Evolutionary conservation across 2,329 filamentous ascomycete species (phyloP), one percentile per base, ranked within the genome.

Genomic region (Zymoseptoria crescenta): DNA sequence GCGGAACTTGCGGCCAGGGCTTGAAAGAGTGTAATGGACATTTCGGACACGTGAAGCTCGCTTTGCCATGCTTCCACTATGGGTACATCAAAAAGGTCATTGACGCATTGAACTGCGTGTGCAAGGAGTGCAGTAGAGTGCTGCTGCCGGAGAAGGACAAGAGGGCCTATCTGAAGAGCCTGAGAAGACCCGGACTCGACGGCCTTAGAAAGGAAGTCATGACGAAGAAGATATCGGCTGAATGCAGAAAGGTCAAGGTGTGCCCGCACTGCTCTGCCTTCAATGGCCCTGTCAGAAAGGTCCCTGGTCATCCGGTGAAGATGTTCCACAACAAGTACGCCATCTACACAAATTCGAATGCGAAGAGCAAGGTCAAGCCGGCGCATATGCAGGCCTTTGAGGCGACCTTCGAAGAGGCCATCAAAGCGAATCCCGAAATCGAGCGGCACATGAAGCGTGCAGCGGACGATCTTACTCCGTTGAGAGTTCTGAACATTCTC

Each of bases 81-180:
- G 94, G 94, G 45, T 99, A 96, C 72, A 83, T 99, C 68, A 94
- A 91, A 72, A 91, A 95, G 73, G 91, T 94, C 64, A 93, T 96
- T 71, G 87, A 87, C 51, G 92, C 96, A 58, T 81, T 99, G 24
- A 92, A 97, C 73, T 88, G 94, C 70, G 95, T 99, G 65, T 99
- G 94, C 85, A 99, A 96, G 73, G 79, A 92, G 70, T 99, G 94
- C 72, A 89, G 90, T 24, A 83, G 83, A 62, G 87, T 97, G 6
- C 77, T 99, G 57, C 82, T 99, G 24, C 85, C 88, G 45, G 91
- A 96, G 71, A 78, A 83, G 20, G 90, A 96, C 68, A 85, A 90
- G 65, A 85, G 89, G 49, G 76, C 80, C 3, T 95, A 87, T 66
- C 79, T 96, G n/a, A 88, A 84, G 62, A 87, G 91, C 65, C 80